phyloP scores from a whole-genome alignment of 2,329 filamentous ascomycete genomes.

The Pyrenochaeta sp. region DNA sequence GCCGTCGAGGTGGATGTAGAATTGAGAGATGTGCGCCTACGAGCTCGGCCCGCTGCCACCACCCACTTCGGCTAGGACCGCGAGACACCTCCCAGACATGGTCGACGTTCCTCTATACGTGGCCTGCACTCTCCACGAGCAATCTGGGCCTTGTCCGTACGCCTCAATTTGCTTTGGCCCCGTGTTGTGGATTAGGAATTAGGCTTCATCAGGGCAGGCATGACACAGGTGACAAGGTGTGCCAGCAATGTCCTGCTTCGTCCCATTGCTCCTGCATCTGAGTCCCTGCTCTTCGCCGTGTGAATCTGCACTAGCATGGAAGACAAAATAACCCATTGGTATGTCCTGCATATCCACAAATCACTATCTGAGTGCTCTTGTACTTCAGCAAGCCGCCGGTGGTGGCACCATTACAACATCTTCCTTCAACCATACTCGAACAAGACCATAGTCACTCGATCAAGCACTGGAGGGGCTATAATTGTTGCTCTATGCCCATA shows the following conservation, averaged over 20 bases:
- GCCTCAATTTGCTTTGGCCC: not conserved
- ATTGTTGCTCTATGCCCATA: too few relatives aligned
- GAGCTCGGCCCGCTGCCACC: slow-evolving; percentile 10
- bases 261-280: slow-evolving; percentile 22
- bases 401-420: too few relatives aligned
- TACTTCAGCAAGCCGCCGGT: too few relatives aligned
- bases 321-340: not conserved
- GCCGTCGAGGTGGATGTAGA: slow-evolving; percentile 14
- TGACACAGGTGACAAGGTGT: not conserved
- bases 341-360: not conserved
- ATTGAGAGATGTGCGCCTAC: slow-evolving; percentile 21
- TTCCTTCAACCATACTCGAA: too few relatives aligned
- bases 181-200: too few relatives aligned
- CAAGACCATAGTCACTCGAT: too few relatives aligned
- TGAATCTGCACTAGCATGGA: not conserved
- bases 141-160: slow-evolving; percentile 1
- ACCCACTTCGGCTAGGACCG: slow-evolving; percentile 14
- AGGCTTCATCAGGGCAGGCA: not conserved
- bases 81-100: slow-evolving; percentile 5
- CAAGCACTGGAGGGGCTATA: too few relatives aligned
- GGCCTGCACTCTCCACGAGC: slow-evolving; percentile 11
- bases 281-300: not conserved
- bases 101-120: slow-evolving; percentile 9
- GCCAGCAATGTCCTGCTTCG: slow-evolving; percentile 8
- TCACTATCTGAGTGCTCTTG: too few relatives aligned